These are phyloP conservation scores for Thelonectria discophora DNA, from an alignment of 2,329 filamentous ascomycete species.

Conservation along the genomic window DNA sequence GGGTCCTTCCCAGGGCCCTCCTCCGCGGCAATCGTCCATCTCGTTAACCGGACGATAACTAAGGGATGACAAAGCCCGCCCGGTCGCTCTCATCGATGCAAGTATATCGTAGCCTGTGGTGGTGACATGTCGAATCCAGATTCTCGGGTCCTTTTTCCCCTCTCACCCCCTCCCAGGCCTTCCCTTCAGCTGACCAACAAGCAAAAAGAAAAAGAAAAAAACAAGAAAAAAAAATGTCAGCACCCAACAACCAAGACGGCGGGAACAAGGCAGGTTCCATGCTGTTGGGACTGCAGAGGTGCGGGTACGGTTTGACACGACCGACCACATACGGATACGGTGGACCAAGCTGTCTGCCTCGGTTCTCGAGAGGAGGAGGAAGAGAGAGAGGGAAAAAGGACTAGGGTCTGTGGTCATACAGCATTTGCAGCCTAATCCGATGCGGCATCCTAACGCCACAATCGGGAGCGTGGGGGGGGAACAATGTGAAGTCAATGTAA, in stretches of 20 bases:
- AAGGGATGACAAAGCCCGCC: neutral
- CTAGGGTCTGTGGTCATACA: conserved; percentile 3
- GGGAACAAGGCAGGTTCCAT: conserved; percentile 8
- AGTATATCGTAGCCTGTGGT: no score
- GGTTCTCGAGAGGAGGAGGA: conserved; percentile 22
- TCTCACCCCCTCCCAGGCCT: no score
- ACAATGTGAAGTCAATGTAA: neutral
- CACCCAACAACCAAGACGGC: conserved; percentile 9
- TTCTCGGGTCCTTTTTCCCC: conserved; percentile 5
- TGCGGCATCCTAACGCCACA: conserved; percentile 1
- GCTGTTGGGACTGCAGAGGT: neutral
- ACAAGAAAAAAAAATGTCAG: neutral
- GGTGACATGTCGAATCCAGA: conserved; percentile 4
- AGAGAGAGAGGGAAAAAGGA: conserved; percentile 9
- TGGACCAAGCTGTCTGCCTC: conserved; percentile 17
- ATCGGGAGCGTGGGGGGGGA: neutral
- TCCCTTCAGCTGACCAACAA: neutral
- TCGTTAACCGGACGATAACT: neutral
- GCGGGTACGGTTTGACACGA: conserved; percentile 1
- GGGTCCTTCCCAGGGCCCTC: neutral
- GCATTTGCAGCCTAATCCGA: conserved; percentile 2
- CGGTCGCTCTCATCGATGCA: neutral
- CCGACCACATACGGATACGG: neutral
- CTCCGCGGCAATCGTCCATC: neutral
- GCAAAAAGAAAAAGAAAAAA: neutral